A percentile compares a stretch with the other conserved stretches of the same genome.
Conservation (phyloP, 2,329 filamentous ascomycete genomes). For the Fusarium sp. region DNA sequence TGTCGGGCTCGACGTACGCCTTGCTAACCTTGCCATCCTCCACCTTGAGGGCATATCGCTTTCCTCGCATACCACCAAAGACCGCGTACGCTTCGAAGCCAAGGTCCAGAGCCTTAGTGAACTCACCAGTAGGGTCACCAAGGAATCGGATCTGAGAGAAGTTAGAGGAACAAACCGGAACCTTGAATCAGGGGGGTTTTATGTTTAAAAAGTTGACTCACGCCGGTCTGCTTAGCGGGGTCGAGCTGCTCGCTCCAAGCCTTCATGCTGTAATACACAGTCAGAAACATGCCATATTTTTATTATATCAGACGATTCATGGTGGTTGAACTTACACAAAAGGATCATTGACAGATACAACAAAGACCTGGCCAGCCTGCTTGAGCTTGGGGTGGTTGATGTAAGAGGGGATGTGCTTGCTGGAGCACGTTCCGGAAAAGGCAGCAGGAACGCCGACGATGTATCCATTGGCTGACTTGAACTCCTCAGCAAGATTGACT, state of each 20-base stretch:
- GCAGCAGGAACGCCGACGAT: slow-evolving; percentile 88
- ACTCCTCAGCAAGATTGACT: slow-evolving; percentile 85
- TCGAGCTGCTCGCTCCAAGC: slow-evolving; percentile 86
- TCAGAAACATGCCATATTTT: slow-evolving; percentile 6
- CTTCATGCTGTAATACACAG: slow-evolving; percentile 74
- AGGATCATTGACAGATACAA: slow-evolving; percentile 92
- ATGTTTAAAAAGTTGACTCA: slow-evolving; percentile 60
- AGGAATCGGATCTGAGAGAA: slow-evolving; percentile 82
- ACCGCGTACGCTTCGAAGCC: slow-evolving; percentile 79
- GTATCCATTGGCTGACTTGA: slow-evolving; percentile 77
- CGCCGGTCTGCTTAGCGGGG: slow-evolving; percentile 77
- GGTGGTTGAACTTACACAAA: slow-evolving; percentile 78
- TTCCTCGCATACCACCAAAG: slow-evolving; percentile 85
- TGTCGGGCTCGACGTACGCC: slow-evolving; percentile 87
- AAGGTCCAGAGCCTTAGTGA: slow-evolving; percentile 86
- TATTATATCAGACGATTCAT: neutral
- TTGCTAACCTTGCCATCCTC: slow-evolving; percentile 88
- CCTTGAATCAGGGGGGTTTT: neutral
- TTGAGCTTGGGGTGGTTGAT: slow-evolving; percentile 83
- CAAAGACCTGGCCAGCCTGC: slow-evolving; percentile 85
- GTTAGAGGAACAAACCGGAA: slow-evolving; percentile 1
- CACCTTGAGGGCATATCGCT: slow-evolving; percentile 87
- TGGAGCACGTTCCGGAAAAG: slow-evolving; percentile 71
- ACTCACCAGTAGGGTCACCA: slow-evolving; percentile 81
- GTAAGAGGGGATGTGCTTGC: slow-evolving; percentile 84